A percentile compares a stretch with the other conserved stretches of the same genome.
These are phyloP conservation scores for Aspergillus cristatus DNA, from an alignment of 495 filamentous ascomycete genomes.

Conservation along the genomic window DNA sequence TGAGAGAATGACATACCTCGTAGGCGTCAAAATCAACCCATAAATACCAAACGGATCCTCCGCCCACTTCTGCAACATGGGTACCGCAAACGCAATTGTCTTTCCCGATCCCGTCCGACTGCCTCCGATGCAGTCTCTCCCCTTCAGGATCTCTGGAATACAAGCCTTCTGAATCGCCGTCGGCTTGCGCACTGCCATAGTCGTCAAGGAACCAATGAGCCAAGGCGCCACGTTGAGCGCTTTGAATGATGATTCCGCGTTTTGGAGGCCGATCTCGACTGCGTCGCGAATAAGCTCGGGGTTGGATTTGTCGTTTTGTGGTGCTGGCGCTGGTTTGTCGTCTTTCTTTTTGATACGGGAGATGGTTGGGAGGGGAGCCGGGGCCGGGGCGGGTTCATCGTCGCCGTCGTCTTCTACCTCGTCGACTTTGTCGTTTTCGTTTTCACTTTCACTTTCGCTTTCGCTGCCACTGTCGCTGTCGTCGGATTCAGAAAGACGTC, in stretches of 20 bases:
- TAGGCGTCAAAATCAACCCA: constrained; percentile 82
- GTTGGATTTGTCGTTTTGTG: constrained; percentile 18
- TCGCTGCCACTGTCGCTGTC: too few relatives aligned
- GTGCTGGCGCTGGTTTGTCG: constrained; percentile 3
- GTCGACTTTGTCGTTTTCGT: constrained; percentile 2
- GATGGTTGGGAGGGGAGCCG: constrained; percentile 32
- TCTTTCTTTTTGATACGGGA: constrained; percentile 40
- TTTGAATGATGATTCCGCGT: constrained; percentile 56
- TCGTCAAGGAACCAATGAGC: constrained; percentile 74
- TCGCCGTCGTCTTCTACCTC: constrained; percentile 22
- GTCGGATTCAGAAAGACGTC: constrained; percentile 36
- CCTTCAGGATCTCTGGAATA: constrained; percentile 84
- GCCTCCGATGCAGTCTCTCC: constrained; percentile 87
- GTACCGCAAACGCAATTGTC: constrained; percentile 92
- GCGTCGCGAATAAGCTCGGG: constrained; percentile 37
- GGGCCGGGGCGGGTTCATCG: constrained; percentile 7
- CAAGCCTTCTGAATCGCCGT: constrained; percentile 88
- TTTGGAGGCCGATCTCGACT: constrained; percentile 31
- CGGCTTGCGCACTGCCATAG: constrained; percentile 81
- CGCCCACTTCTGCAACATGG: constrained; percentile 89
- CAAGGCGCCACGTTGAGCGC: constrained; percentile 70
- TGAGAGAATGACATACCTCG: constrained; percentile 44
- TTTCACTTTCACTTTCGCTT: too few relatives aligned
- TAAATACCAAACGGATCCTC: constrained; percentile 87
- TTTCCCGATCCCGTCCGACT: constrained; percentile 97